Evolutionary conservation across 2,329 filamentous ascomycete species (phyloP), one percentile per base, ranked within the genome.

Genomic region (Fusarium azukiicola): DNA sequence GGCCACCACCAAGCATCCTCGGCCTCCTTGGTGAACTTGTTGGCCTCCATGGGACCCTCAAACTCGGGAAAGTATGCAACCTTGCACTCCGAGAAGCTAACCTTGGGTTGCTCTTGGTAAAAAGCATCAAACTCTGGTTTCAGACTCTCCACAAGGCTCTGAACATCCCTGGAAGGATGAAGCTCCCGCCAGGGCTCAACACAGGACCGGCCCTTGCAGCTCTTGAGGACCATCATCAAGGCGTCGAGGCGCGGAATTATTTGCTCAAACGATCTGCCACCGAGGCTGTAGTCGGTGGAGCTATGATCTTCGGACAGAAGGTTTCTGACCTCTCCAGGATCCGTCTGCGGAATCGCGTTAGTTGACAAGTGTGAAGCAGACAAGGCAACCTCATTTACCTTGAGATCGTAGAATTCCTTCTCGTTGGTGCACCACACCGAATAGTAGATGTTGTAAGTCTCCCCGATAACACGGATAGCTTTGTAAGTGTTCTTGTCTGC

Each of bases 161-260:
- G 42, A 3, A 64, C 58, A 16, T 64, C 40, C 10, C 58, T 23
- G 9, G 58, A 64, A 16, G 58, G 58, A 46, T 64, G 58, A 10
- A 64, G 58, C 7, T 64, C 58, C 27, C 58, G 40, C 58, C 58
- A 64, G 19, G 58, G 58, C 40, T 64, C 58, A 46, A 64, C 58
- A 3, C 58, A 64, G 12, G 58, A 12, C 12, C 23, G 58, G 11
- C 58, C 58, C 9, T 64, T 64, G 42, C 58, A 64, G 17, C 58
- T 64, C n/a, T 64, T 64, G 23, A 64, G 58, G 13, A 64, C 58
- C 58, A 64, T 64, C 58, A 64, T 46, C 23, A 64, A 19, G 12
- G 58, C 58, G 21, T 64, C 58, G 4, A 64, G 32, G 17, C 58
- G 58, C 4, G 58, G 23, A n/a, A 32, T 12, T 12, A 64, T 46